Base-by-base conservation (phyloP, 306 rosid genomes). In the Pterocarpus santalinus region DNA sequence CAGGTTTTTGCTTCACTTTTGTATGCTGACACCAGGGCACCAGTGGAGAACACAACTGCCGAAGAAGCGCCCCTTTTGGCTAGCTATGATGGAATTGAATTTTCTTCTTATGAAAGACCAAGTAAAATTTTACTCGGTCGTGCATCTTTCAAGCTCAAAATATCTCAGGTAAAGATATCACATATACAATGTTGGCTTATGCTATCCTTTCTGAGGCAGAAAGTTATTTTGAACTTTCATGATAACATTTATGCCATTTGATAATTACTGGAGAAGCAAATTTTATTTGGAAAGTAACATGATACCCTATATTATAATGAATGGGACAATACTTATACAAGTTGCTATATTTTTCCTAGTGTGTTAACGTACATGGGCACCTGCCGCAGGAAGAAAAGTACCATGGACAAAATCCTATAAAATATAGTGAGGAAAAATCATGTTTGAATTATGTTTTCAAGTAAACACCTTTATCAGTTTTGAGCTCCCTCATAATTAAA, bases 61-160 rank as follows among this genome's bases (percentile, higher is more conserved):
- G 86, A 87, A 16, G 99, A 93, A 85, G 91, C 99, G 69, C 99
- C 97, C 35, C 94, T 95, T 81, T 88, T 91, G 88, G 87, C 84
- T 82, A 90, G 85, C 90, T 84, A 77, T 73, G 99, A 93, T 80
- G 97, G 99, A 74, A 68, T 86, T 72, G 99, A 95, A 82, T 91
- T 88, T 87, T 65, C 92, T 72, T 90, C 95, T 55, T 38, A 52
- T 35, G 93, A 89, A 68, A 87, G 93, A 71, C 95, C 99, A 17
- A 89, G 87, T 84, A 90, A 90, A 78, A 76, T 93, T 81, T 73
- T 95, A 87, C 80, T 88, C 76, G 99, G 97, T 58, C 97, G 91
- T 57, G 97, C 99, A 63, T 90, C 97, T 63, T 95, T 95, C 82
- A 95, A 91, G 92, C 93, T 95, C 78, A 95, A 92, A 91, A 91